Conservation (phyloP, 805 yeast species). For the Kockiozyma suomiensis region DNA sequence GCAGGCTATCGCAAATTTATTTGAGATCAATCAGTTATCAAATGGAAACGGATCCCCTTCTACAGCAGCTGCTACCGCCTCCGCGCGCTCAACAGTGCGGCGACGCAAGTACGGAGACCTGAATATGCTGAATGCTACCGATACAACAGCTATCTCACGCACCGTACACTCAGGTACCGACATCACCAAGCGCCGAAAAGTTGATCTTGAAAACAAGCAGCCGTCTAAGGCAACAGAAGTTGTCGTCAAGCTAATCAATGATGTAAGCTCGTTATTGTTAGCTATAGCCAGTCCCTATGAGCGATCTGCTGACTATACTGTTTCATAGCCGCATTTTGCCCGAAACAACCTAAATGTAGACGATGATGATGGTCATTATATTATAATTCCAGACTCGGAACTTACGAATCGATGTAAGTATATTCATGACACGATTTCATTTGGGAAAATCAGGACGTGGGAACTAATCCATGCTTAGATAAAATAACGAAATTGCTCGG, state of each 20-base stretch:
- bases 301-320: background rate
- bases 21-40: background rate
- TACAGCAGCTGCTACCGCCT: background rate
- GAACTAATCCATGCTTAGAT: constrained; percentile 59
- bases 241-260: constrained; percentile 36
- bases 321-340: constrained; percentile 2
- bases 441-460: background rate
- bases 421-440: no score
- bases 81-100: background rate
- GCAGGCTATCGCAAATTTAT: background rate
- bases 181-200: constrained; percentile 15
- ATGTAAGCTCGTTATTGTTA: constrained; percentile 17
- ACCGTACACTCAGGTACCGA: background rate
- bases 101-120: constrained; percentile 20
- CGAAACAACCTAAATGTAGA: constrained; percentile 32
- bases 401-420: constrained; percentile 38
- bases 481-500: constrained; percentile 70
- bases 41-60: background rate
- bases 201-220: constrained; percentile 29
- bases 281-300: background rate
- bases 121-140: background rate
- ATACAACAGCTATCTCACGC: background rate
- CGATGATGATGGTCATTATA: constrained; percentile 46
- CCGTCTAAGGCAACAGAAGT: constrained; percentile 40
- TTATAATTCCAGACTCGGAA: constrained; percentile 41